phyloP scores from a whole-genome alignment of 1,139 yeast species.

The Nakaseomyces uthaithaninus region DNA sequence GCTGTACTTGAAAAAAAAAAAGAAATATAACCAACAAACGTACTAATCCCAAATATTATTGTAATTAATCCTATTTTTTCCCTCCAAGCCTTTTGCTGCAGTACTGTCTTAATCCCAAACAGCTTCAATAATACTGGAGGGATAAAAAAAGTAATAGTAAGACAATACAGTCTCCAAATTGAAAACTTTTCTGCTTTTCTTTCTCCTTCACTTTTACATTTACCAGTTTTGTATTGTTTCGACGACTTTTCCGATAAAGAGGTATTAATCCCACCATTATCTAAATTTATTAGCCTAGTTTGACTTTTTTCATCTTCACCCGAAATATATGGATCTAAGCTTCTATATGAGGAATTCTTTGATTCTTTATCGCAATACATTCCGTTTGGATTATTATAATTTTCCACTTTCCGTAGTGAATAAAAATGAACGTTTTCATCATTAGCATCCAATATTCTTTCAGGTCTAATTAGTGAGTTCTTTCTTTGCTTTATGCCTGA shows the following conservation, averaged over 20 bases:
- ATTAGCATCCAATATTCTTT: neutral
- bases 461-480: neutral
- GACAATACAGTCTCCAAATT: conserved; percentile 78
- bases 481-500: neutral
- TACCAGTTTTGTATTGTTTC: too few relatives aligned
- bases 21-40: conserved; percentile 75
- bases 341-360: neutral
- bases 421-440: neutral
- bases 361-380: neutral
- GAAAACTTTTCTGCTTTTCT: conserved; percentile 26
- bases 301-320: neutral
- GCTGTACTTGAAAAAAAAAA: conserved; percentile 88
- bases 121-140: conserved; percentile 65
- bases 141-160: conserved; percentile 80
- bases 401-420: neutral
- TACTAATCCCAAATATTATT: conserved; percentile 64
- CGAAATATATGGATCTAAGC: neutral
- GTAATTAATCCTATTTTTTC: conserved; percentile 84
- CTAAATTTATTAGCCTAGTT: neutral
- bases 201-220: too few relatives aligned
- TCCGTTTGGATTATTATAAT: neutral
- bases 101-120: conserved; percentile 71
- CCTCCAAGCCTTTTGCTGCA: conserved; percentile 92
- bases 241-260: too few relatives aligned
- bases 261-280: neutral